Conservation (phyloP, 371 early-diverging fungal species). For the Mortierella sp. region DNA sequence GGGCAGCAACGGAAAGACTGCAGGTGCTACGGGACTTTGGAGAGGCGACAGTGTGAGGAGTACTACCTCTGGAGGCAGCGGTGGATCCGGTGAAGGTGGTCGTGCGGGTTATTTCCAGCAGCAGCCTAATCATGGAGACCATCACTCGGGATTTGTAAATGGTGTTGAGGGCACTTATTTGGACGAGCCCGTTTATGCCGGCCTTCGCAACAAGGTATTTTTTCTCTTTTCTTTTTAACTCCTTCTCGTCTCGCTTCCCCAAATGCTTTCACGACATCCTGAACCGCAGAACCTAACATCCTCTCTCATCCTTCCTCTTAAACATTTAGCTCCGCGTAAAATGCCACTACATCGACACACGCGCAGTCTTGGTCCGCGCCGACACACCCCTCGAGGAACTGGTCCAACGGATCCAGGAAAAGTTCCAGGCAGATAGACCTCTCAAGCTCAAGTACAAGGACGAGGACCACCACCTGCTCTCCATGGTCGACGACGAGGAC, state of each 20-base stretch:
- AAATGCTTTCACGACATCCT: too few species aligned
- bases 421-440: conserved; percentile 64
- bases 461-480: conserved; percentile 87
- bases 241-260: conserved; percentile 39
- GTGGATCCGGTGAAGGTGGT: conserved; percentile 11
- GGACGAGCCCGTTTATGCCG: conserved; percentile 38
- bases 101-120: conserved; percentile 15
- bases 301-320: neutral
- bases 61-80: conserved; percentile 35
- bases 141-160: conserved; percentile 10
- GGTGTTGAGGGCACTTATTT: conserved; percentile 23
- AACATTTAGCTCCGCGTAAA: conserved; percentile 77
- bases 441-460: conserved; percentile 88
- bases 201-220: conserved; percentile 56
- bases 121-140: conserved; percentile 23
- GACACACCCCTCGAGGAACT: conserved; percentile 75
- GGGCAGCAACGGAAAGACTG: conserved; percentile 22
- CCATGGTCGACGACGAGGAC: conserved; percentile 95
- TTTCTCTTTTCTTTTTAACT: too few species aligned
- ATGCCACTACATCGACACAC: conserved; percentile 81
- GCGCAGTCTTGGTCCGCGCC: conserved; percentile 77
- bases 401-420: conserved; percentile 73
- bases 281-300: neutral
- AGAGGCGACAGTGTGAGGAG: conserved; percentile 45
- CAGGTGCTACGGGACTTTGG: conserved; percentile 9